Percentiles rank a stretch among this genome's conserved stretches.
phyloP scores from a whole-genome alignment of 352 stramenopile species.

The Pelagophyceae sp. region DNA sequence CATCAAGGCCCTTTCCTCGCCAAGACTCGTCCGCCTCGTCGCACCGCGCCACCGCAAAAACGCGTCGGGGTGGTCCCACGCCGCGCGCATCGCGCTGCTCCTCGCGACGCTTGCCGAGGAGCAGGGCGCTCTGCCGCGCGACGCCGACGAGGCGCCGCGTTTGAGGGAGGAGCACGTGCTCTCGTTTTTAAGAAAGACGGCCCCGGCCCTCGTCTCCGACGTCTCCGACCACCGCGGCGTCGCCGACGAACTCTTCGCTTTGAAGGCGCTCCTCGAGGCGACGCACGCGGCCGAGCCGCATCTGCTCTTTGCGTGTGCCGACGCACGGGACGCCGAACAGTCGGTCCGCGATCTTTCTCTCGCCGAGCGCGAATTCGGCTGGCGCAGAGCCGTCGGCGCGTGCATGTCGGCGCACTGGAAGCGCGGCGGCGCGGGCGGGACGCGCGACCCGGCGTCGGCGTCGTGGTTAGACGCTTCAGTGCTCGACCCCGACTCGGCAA shows the following conservation, averaged over 20 bases:
- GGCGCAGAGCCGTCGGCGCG: not conserved
- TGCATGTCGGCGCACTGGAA: not conserved
- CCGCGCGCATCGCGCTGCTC: not conserved
- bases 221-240: not conserved
- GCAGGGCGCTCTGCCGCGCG: too few relatives aligned
- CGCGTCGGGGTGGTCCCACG: not conserved
- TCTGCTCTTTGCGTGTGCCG: too few relatives aligned
- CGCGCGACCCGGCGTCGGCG: not conserved
- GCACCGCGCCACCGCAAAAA: not conserved
- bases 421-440: too few relatives aligned
- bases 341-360: too few relatives aligned
- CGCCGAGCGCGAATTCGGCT: too few relatives aligned
- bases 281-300: not conserved
- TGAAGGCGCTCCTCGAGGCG: not conserved
- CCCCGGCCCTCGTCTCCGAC: not conserved
- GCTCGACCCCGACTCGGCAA: not conserved
- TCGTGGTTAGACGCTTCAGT: too few relatives aligned
- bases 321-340: too few relatives aligned
- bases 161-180: not conserved
- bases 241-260: not conserved
- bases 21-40: not conserved
- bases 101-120: constrained; percentile 7
- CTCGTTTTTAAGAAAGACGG: not conserved
- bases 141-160: not conserved
- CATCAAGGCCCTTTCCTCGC: not conserved